A percentile compares a stretch with the other conserved stretches of the same genome.
Conservation (phyloP, 495 filamentous ascomycete species). For the Aspergillus cristatus region DNA sequence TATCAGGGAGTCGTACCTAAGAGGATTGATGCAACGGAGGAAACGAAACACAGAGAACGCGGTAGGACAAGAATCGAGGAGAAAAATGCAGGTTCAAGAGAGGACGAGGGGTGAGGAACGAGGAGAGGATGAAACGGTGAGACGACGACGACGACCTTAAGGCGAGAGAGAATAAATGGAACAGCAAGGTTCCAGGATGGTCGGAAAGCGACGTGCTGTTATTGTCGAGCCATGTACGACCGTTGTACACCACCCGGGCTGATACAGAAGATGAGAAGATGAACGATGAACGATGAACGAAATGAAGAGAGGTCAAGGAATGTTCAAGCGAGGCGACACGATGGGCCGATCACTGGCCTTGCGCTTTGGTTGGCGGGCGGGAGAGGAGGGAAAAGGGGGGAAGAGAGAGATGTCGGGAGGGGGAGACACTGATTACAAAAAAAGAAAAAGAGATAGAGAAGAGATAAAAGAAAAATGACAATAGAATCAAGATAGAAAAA, state of each 20-base stretch:
- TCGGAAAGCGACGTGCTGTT: constrained; percentile 23
- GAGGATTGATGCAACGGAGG: background rate
- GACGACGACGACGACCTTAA: constrained; percentile 9
- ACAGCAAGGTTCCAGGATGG: constrained; percentile 22
- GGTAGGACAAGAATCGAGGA: constrained; percentile 8
- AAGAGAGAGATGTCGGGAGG: background rate
- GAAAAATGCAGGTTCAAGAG: constrained; percentile 15
- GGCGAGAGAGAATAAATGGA: constrained; percentile 8
- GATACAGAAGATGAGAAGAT: constrained; percentile 1
- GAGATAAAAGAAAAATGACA: constrained; percentile 11
- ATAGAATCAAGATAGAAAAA: constrained; percentile 10
- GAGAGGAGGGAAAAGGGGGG: background rate
- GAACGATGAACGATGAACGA: constrained; percentile 2
- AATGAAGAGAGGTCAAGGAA: background rate
- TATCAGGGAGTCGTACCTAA: too few relatives aligned
- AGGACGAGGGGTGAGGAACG: background rate
- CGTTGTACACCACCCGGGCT: too few relatives aligned
- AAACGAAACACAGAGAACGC: constrained; percentile 9
- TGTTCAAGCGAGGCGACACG: background rate
- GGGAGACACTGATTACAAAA: constrained; percentile 1
- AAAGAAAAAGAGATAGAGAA: constrained; percentile 2
- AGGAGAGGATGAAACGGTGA: constrained; percentile 12
- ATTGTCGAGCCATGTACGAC: constrained; percentile 33
- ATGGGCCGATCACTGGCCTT: background rate
- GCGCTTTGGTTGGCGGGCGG: background rate